Base-by-base conservation (phyloP, 805 yeast genomes). In the Wickerhamomyces ciferrii region DNA sequence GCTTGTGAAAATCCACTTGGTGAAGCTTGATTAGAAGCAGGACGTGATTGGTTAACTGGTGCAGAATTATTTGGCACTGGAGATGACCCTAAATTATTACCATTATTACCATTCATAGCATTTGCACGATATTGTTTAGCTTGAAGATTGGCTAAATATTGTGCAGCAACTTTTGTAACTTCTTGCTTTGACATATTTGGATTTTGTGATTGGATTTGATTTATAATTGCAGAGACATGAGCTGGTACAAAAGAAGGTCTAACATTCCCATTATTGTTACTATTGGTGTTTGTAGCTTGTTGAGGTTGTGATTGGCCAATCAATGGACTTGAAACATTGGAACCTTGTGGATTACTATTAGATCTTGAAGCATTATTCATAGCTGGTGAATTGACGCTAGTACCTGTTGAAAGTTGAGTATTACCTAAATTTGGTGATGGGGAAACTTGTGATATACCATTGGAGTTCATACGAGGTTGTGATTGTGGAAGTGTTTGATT, bases 191-290 rank as follows among this genome's bases (percentile, higher is more conserved):
- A 69, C 58, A 81, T 65, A 29, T 71, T 75, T 2, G 89, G 89
- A 58, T 83, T 77, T 54, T 81, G 81, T n/a, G 74, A 65, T 58
- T 82, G 86, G 45, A 83, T 82, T 40, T 82, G 79, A 52, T 72
- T 78, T 47, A 83, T 77, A 38, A 83, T 74, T 1, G 85, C 83
- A 10, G 85, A 74, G 4, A 83, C 84, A 53, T 83, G 87, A 1
- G 81, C 77, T 14, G 82, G 79, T 0, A 81, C 75, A 60, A 80
- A 76, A 39, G 52, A 42, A 9, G 45, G 24, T 40, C 54, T 55
- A 25, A 27, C 31, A 27, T 53, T 54, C 4, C 48, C 53, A 45
- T 48, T 42, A 15, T 41, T 44, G n/a, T 14, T 41, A 43, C 18
- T 34, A 24, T 27, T 2, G n/a, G 8, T 27, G 24, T 19, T 27